These are phyloP conservation scores for Monosporascus sp. DNA, from an alignment of 2,329 filamentous ascomycete genomes.

Conservation along the genomic window DNA sequence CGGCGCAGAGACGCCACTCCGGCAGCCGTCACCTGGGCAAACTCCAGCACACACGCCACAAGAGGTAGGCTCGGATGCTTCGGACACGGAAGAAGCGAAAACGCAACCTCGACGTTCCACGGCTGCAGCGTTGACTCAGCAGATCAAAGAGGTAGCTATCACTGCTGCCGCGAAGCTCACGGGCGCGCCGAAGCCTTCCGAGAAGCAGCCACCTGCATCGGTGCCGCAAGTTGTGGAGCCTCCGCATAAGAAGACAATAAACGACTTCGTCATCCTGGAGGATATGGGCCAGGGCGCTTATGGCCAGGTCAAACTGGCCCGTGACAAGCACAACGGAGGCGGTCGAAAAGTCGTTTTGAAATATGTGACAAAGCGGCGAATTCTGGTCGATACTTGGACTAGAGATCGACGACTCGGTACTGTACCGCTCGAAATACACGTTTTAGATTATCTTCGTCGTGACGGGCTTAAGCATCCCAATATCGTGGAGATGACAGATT, in stretches of 20 bases:
- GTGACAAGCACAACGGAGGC: conserved; percentile 66
- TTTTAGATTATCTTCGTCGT: conserved; percentile 83
- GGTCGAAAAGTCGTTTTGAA: conserved; percentile 88
- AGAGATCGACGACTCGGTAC: conserved; percentile 88
- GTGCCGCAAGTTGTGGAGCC: conserved; percentile 32
- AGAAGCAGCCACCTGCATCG: conserved; percentile 23
- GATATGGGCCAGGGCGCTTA: conserved; percentile 99
- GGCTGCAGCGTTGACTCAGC: conserved; percentile 46
- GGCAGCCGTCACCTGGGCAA: conserved; percentile 74
- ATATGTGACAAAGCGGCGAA: conserved; percentile 94
- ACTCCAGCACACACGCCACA: conserved; percentile 53
- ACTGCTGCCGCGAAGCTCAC: conserved; percentile 51
- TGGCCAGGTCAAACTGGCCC: conserved; percentile 91
- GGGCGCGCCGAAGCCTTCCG: conserved; percentile 24
- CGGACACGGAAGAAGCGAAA: conserved; percentile 46
- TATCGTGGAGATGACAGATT: conserved; percentile 68
- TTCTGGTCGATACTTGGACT: conserved; percentile 97
- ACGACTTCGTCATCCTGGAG: conserved; percentile 87
- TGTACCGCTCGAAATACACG: conserved; percentile 94
- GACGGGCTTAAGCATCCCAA: conserved; percentile 64
- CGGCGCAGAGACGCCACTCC: conserved; percentile 64
- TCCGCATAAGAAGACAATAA: conserved; percentile 71
- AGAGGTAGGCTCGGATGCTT: conserved; percentile 52
- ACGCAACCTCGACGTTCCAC: conserved; percentile 30
- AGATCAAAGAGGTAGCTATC: conserved; percentile 52